These are phyloP conservation scores for Ceratocystis cubensis DNA, from an alignment of 2,329 filamentous ascomycete genomes.

Conservation along the genomic window DNA sequence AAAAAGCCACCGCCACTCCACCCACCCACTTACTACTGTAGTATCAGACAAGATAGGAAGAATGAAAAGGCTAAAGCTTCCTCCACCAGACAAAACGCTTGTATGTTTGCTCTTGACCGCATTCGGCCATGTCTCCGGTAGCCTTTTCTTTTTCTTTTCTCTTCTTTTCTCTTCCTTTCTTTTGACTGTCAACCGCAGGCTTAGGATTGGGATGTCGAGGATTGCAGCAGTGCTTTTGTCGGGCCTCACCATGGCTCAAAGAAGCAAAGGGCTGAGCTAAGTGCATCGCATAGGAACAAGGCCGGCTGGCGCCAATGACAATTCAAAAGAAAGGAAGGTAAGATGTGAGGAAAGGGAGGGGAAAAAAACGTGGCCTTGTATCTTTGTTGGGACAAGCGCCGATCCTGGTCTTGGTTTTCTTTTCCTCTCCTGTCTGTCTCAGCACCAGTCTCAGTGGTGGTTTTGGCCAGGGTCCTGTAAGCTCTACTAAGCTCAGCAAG, in stretches of 20 bases:
- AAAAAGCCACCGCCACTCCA: too few species aligned
- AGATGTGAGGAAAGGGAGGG: background rate
- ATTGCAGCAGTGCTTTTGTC: background rate
- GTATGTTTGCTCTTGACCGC: constrained; percentile 1
- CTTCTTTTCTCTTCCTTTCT: too few species aligned
- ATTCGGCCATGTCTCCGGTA: constrained; percentile 8
- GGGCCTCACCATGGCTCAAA: background rate
- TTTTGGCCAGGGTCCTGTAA: constrained; percentile 9
- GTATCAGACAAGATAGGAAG: background rate
- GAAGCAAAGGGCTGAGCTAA: background rate
- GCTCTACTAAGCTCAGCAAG: background rate
- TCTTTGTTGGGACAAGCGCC: constrained; percentile 2
- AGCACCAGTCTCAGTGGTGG: background rate
- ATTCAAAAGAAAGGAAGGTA: background rate
- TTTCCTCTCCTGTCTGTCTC: background rate
- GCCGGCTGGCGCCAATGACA: too few species aligned
- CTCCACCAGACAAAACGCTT: background rate
- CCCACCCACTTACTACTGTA: too few species aligned
- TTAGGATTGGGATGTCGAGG: background rate
- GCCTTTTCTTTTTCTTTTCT: background rate
- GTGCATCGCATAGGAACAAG: background rate
- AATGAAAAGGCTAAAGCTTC: background rate
- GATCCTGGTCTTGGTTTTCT: background rate
- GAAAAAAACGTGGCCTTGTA: background rate
- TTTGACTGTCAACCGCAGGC: background rate